Evolutionary conservation across 805 yeast species (phyloP), one percentile per base, ranked within the genome.

Genomic region (Schwanniomyces occidentalis): DNA sequence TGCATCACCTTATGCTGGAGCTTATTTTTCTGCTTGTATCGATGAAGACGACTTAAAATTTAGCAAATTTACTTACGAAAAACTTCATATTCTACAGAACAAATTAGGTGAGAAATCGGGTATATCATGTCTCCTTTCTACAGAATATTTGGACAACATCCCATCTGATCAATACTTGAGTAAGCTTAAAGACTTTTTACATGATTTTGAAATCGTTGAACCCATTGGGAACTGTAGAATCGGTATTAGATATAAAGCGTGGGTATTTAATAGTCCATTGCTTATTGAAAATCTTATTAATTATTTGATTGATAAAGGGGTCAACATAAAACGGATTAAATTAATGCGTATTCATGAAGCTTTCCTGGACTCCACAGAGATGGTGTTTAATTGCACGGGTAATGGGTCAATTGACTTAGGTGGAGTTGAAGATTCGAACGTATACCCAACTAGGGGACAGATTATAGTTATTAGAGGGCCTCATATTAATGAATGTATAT

Each of bases 1-100:
- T 56, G 80, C 95, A 1, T 82, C 90, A 0, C 95, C 95, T 0
- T 82, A 83, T 75, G 95, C 95, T 0, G 73, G 71, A 6, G 64
- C 63, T 6, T 46, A 58, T 55, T 54, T 69, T 42, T 56, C 61
- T 14, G n/a, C n/a, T n/a, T 44, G 65, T 28, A 80, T 82, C 30
- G 85, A 80, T 28, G 43, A 49, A 1, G 49, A 46, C 4, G 56
- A 63, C 0, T 47, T 80, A 33, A 52, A 51, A 4, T 78, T 64
- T 46, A 89, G 82, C 50, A 71, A 70, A 49, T 65, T 61, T 47
- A 80, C 88, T 2, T 84, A 79, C 52, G 51, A 63, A 15, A 67
- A 74, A 46, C 54, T 83, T 28, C 49, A 42, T 3, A 48, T 50
- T 25, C 42, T 83, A 16, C 76, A 71, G 45, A 38, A 40, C 10